A percentile compares a stretch with the other conserved stretches of the same genome.
Conservation (phyloP, 176 grass and related monocot species). For the Bonia amplexicaulis region DNA sequence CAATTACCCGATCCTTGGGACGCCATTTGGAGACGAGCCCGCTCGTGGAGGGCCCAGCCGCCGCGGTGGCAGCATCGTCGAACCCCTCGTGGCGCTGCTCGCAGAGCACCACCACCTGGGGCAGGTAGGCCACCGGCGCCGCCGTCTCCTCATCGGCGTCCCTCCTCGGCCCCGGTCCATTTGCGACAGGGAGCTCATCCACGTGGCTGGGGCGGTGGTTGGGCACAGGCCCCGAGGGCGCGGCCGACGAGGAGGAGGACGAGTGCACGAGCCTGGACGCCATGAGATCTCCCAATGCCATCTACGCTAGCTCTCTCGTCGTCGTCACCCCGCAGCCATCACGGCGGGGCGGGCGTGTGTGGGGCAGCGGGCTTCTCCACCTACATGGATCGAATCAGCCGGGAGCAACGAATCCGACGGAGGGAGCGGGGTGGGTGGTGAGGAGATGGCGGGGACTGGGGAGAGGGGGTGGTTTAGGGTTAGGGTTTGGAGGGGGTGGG, state of each 20-base stretch:
- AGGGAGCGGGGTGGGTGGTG: no score
- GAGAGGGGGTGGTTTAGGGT: no score
- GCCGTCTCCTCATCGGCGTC: slow-evolving; percentile 3
- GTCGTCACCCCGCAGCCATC: slow-evolving; percentile 25
- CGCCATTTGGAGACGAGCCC: slow-evolving; percentile 95
- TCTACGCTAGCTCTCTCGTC: slow-evolving; percentile 15
- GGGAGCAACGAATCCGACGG: background rate
- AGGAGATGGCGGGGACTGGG: no score
- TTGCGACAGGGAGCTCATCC: slow-evolving; percentile 9
- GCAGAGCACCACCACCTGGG: slow-evolving; percentile 73
- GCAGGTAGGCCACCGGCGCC: slow-evolving; percentile 45
- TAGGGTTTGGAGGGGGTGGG: no score
- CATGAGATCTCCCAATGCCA: slow-evolving; percentile 99
- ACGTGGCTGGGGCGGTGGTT: slow-evolving; percentile 24
- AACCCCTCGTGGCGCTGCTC: slow-evolving; percentile 77
- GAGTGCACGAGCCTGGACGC: slow-evolving; percentile 73
- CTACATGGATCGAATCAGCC: slow-evolving; percentile 17
- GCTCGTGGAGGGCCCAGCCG: slow-evolving; percentile 54
- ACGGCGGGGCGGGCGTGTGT: background rate
- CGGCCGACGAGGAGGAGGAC: slow-evolving; percentile 18
- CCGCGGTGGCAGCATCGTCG: slow-evolving; percentile 45
- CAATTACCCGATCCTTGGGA: slow-evolving; percentile 83
- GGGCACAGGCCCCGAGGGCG: slow-evolving; percentile 24
- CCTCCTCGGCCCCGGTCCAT: slow-evolving; percentile 13
- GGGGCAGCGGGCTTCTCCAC: background rate